Percentiles rank a stretch among this genome's conserved stretches.
These are phyloP conservation scores for Rhizophagus clarus DNA, from an alignment of 192 early-diverging fungal species.

Conservation along the genomic window DNA sequence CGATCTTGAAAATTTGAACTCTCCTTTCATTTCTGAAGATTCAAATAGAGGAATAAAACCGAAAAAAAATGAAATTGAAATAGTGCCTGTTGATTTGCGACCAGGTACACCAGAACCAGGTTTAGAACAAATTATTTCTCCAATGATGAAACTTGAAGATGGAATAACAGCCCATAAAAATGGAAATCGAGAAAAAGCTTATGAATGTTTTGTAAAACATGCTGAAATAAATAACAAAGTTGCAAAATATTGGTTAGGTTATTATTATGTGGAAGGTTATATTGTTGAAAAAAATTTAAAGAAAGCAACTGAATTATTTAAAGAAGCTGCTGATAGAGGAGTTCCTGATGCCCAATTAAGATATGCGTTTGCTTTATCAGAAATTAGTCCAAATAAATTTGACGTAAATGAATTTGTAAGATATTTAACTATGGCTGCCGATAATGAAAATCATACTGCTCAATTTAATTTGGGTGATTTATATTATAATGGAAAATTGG, in stretches of 20 bases:
- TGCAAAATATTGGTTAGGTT: neutral
- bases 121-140: neutral
- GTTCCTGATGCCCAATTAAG: neutral
- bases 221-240: too few relatives aligned
- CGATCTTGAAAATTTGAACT: too few relatives aligned
- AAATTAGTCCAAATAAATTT: neutral
- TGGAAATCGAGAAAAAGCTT: neutral
- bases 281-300: neutral
- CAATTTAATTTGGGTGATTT: neutral
- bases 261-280: neutral
- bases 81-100: too few relatives aligned
- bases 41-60: neutral
- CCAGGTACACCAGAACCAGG: neutral
- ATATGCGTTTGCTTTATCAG: neutral
- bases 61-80: neutral
- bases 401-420: neutral
- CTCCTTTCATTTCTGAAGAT: too few relatives aligned
- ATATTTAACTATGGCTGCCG: neutral
- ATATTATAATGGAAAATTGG: constrained; percentile 3
- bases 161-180: neutral
- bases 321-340: neutral
- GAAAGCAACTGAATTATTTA: neutral
- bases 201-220: too few relatives aligned
- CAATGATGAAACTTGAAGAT: neutral
- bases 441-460: constrained; percentile 16